phyloP scores from a whole-genome alignment of 2,329 filamentous ascomycete genomes.

The Epichloe sylvatica region DNA sequence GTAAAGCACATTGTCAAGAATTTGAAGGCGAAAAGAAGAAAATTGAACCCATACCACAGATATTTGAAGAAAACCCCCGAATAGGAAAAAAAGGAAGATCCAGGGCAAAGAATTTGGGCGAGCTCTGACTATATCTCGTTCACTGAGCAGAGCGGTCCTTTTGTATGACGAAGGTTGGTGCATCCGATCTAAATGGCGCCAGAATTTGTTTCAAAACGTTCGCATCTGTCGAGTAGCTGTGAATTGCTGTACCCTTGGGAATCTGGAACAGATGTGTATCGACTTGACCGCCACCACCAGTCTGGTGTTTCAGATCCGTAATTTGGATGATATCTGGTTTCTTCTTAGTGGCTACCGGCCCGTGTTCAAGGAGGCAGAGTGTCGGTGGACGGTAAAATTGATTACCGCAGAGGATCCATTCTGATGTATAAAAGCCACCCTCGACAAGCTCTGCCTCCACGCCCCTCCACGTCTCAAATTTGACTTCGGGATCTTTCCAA shows the following conservation, averaged over 20 bases:
- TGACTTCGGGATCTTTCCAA: slow-evolving; percentile 54
- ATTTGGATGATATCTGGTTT: slow-evolving; percentile 11
- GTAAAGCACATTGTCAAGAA: background rate
- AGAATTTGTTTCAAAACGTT: slow-evolving; percentile 5
- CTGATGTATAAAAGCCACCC: slow-evolving; percentile 53
- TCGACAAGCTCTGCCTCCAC: slow-evolving; percentile 49
- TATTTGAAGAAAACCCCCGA: background rate
- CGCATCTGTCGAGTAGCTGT: slow-evolving; percentile 12
- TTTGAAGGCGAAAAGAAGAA: background rate
- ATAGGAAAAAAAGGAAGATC: background rate
- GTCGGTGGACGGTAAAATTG: slow-evolving; percentile 23
- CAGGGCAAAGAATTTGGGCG: background rate
- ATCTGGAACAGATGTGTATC: background rate
- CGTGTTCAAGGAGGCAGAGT: slow-evolving; percentile 14
- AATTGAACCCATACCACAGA: background rate
- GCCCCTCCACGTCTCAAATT: slow-evolving; percentile 54
- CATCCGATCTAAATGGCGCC: slow-evolving; percentile 3
- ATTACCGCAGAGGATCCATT: slow-evolving; percentile 22
- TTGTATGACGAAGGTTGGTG: background rate
- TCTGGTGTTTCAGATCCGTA: slow-evolving; percentile 2
- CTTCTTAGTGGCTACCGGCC: background rate
- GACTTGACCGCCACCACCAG: background rate
- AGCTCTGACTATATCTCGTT: background rate
- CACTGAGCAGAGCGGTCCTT: background rate
- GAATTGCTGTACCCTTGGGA: slow-evolving; percentile 6